Conservation (phyloP, 2,329 filamentous ascomycete species). For the Aspergillus japonicus region DNA sequence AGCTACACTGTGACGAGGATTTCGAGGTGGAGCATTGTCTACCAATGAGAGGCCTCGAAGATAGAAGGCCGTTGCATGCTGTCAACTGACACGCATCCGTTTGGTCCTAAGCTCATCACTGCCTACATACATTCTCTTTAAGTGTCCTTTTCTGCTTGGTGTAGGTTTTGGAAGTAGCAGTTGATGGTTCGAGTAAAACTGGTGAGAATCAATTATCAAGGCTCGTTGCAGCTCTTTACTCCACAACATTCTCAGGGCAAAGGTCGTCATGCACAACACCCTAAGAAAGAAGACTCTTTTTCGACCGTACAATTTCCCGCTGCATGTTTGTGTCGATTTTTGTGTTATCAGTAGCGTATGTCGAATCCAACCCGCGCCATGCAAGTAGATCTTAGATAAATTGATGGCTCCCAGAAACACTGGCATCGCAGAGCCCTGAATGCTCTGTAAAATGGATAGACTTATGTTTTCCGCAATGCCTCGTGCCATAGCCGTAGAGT, state of each 20-base stretch:
- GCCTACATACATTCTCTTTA: no score
- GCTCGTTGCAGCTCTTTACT: not conserved
- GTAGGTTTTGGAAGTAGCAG: no score
- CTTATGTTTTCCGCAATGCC: conserved; percentile 26
- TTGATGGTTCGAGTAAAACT: no score
- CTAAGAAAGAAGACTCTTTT: not conserved
- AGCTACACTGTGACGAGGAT: no score
- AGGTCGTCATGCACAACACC: not conserved
- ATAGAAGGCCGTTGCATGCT: no score
- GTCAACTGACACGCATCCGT: no score
- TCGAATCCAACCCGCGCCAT: conserved; percentile 21
- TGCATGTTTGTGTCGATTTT: not conserved
- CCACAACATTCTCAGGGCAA: not conserved
- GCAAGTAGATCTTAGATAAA: conserved; percentile 27
- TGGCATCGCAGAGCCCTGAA: no score
- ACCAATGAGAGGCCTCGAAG: no score
- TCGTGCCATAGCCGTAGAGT: conserved; percentile 26
- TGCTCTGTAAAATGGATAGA: conserved; percentile 2
- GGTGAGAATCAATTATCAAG: conserved; percentile 1
- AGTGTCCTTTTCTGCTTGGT: no score
- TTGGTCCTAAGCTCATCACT: no score
- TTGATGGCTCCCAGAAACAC: conserved; percentile 28
- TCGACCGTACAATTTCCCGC: not conserved
- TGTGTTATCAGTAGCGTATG: not conserved
- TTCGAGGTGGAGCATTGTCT: no score